phyloP scores from a whole-genome alignment of 1,139 yeast genomes.

The Geotrichum fermentans region DNA sequence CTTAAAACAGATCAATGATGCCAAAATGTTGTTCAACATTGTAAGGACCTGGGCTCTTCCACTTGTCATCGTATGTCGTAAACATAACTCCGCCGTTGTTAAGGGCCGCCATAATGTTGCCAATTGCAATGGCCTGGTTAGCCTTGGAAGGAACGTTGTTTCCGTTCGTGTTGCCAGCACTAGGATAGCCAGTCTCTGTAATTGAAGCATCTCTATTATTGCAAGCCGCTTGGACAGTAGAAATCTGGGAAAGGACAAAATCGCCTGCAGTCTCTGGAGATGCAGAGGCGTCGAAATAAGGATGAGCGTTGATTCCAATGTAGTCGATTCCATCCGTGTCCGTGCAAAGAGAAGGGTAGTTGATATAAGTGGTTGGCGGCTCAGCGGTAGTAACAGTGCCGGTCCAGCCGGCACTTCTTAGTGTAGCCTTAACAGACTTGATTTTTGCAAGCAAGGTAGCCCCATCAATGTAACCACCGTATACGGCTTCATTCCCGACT shows the following conservation, averaged over 20 bases:
- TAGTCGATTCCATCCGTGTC: constrained; percentile 57
- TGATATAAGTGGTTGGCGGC: constrained; percentile 71
- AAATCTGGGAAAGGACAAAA: constrained; percentile 62
- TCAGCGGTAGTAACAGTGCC: constrained; percentile 81
- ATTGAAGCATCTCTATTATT: constrained; percentile 42
- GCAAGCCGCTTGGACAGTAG: constrained; percentile 46
- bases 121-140: constrained; percentile 68
- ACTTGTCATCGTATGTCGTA: constrained; percentile 71
- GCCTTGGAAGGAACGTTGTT: constrained; percentile 61
- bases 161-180: constrained; percentile 66
- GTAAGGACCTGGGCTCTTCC: constrained; percentile 85
- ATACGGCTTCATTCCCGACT: constrained; percentile 83
- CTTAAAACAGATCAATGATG: constrained; percentile 18
- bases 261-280: constrained; percentile 65
- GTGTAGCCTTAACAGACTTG: constrained; percentile 51
- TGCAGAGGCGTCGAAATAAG: constrained; percentile 66
- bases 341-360: constrained; percentile 63
- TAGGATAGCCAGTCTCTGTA: constrained; percentile 90
- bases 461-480: constrained; percentile 55
- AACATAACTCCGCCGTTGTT: constrained; percentile 57
- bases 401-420: constrained; percentile 65
- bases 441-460: constrained; percentile 59
- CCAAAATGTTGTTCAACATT: constrained; percentile 88
- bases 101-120: constrained; percentile 52
- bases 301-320: constrained; percentile 81